Percentiles rank a stretch among this genome's conserved stretches.
Conservation (phyloP, 2,329 filamentous ascomycete species). For the Didymella lethalis region DNA sequence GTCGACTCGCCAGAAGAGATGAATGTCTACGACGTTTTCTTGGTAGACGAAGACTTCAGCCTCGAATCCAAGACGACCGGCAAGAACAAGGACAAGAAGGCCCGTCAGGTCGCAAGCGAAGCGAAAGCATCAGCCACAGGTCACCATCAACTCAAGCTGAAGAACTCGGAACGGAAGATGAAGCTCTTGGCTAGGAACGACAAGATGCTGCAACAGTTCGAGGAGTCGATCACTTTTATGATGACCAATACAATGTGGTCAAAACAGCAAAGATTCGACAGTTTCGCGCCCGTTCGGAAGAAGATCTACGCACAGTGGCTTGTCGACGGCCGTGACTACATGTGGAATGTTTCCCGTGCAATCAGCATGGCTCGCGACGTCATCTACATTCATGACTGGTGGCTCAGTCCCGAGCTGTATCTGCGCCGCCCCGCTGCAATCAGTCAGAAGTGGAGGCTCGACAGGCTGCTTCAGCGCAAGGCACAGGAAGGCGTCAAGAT, state of each 20-base stretch:
- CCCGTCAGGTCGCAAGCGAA: slow-evolving; percentile 69
- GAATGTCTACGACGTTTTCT: slow-evolving; percentile 97
- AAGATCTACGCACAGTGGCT: slow-evolving; percentile 95
- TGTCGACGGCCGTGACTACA: slow-evolving; percentile 95
- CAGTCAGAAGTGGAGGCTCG: slow-evolving; percentile 96
- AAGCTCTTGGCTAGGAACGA: slow-evolving; percentile 92
- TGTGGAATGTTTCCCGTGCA: slow-evolving; percentile 98
- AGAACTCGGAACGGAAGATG: slow-evolving; percentile 90
- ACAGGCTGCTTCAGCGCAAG: slow-evolving; percentile 90
- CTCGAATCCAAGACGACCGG: slow-evolving; percentile 73
- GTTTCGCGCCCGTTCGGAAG: slow-evolving; percentile 87
- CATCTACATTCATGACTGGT: slow-evolving; percentile 99
- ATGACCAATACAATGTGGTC: slow-evolving; percentile 82
- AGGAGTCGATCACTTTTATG: slow-evolving; percentile 92
- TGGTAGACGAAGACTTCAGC: slow-evolving; percentile 89
- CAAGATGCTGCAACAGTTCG: slow-evolving; percentile 86
- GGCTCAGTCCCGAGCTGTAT: slow-evolving; percentile 95
- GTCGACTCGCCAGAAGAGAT: slow-evolving; percentile 99
- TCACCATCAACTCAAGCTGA: slow-evolving; percentile 86
- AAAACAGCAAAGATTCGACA: slow-evolving; percentile 83
- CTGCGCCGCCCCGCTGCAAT: slow-evolving; percentile 92
- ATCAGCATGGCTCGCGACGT: slow-evolving; percentile 98
- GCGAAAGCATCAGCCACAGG: slow-evolving; percentile 70
- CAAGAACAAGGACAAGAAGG: slow-evolving; percentile 59
- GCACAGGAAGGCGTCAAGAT: slow-evolving; percentile 95